Conservation (phyloP, 2,329 filamentous ascomycete genomes). For the Bipolaris zeicola region DNA sequence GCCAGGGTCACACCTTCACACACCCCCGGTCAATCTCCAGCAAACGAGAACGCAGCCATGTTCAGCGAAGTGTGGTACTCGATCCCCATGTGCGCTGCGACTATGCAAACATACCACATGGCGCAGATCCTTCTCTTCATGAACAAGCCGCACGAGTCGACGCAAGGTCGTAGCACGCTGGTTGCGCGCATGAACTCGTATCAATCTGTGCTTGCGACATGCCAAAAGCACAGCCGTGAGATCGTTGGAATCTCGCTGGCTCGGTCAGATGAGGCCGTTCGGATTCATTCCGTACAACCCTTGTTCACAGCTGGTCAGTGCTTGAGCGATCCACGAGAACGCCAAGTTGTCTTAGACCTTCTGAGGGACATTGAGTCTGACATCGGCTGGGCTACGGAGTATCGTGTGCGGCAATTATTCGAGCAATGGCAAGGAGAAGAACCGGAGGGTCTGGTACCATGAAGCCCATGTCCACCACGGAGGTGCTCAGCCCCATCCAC, state of each 20-base stretch:
- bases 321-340: slow-evolving; percentile 60
- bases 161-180: slow-evolving; percentile 58
- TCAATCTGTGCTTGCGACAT: slow-evolving; percentile 61
- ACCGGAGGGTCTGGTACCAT: slow-evolving; percentile 29
- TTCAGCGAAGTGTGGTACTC: slow-evolving; percentile 67
- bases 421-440: slow-evolving; percentile 54
- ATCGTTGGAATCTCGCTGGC: slow-evolving; percentile 66
- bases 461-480: slow-evolving; percentile 7
- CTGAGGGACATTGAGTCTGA: slow-evolving; percentile 66
- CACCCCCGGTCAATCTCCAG: slow-evolving; percentile 27
- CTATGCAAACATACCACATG: slow-evolving; percentile 70
- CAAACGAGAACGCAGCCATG: slow-evolving; percentile 44
- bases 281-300: slow-evolving; percentile 64
- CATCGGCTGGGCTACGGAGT: slow-evolving; percentile 67
- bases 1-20: slow-evolving; percentile 54
- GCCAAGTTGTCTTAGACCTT: slow-evolving; percentile 60
- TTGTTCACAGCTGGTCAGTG: slow-evolving; percentile 68
- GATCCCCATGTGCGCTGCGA: slow-evolving; percentile 67
- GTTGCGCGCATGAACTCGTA: slow-evolving; percentile 62
- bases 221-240: slow-evolving; percentile 63
- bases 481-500: slow-evolving; percentile 1
- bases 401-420: slow-evolving; percentile 61
- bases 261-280: slow-evolving; percentile 61
- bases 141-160: slow-evolving; percentile 64
- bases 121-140: slow-evolving; percentile 65